A percentile compares a stretch with the other conserved stretches of the same genome.
These are phyloP conservation scores for Nemania sp. DNA, from an alignment of 2,329 filamentous ascomycete species.

Conservation along the genomic window DNA sequence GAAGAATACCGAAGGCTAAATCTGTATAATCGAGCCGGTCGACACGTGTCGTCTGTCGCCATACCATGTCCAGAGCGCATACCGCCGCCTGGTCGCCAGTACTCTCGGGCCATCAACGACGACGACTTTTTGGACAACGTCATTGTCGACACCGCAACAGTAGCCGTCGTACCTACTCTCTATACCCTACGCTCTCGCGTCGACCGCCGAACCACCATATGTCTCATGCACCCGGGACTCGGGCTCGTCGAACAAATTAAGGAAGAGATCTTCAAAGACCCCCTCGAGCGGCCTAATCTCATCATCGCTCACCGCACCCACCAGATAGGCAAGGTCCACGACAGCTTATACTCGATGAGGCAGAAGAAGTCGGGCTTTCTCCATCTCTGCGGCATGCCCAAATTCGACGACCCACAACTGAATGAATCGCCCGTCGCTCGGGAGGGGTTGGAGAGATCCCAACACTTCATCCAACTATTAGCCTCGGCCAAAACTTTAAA, in stretches of 20 bases:
- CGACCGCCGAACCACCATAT: slow-evolving; percentile 75
- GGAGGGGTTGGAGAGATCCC: slow-evolving; percentile 47
- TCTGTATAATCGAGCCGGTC: slow-evolving; percentile 57
- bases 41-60: slow-evolving; percentile 45
- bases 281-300: slow-evolving; percentile 76
- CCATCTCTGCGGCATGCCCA: slow-evolving; percentile 36
- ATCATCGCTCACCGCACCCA: slow-evolving; percentile 74
- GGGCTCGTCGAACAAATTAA: slow-evolving; percentile 86
- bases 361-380: slow-evolving; percentile 52
- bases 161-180: slow-evolving; percentile 39
- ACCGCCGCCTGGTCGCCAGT: neutral
- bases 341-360: slow-evolving; percentile 53
- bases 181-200: slow-evolving; percentile 44
- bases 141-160: slow-evolving; percentile 41
- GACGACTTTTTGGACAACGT: slow-evolving; percentile 44
- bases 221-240: slow-evolving; percentile 84
- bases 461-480: slow-evolving; percentile 73
- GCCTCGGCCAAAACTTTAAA: slow-evolving; percentile 71
- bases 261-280: slow-evolving; percentile 75
- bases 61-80: slow-evolving; percentile 46
- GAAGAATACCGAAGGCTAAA: slow-evolving; percentile 58
- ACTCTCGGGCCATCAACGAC: neutral
- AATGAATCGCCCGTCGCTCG: slow-evolving; percentile 38
- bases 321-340: slow-evolving; percentile 37
- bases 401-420: slow-evolving; percentile 22